Evolutionary conservation across 768 basidiomycete species (phyloP).

Genomic region (Hydnum rufescens): DNA sequence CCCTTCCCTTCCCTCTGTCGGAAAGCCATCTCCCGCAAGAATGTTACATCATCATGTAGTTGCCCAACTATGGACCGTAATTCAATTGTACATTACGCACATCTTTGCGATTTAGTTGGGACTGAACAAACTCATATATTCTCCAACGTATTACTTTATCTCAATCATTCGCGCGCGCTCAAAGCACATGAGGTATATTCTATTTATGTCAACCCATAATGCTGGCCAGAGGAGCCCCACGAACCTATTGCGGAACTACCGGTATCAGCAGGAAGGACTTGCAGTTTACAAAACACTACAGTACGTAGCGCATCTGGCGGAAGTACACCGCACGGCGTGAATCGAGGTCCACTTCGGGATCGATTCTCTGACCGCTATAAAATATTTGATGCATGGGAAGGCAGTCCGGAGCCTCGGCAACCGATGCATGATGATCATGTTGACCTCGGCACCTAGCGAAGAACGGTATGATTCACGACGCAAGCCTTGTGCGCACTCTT

Average conservation of each 20-base stretch:
- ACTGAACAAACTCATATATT: no score
- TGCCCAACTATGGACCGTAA: no score
- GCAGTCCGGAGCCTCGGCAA: conserved; percentile 72
- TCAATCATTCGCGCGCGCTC: no score
- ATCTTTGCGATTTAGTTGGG: no score
- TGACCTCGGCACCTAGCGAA: conserved; percentile 84
- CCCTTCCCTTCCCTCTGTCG: no score
- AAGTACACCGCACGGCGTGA: conserved; percentile 87
- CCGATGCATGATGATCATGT: conserved; percentile 99
- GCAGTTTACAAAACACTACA: conserved; percentile 72
- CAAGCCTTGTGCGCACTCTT: conserved; percentile 81
- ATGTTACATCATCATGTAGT: no score
- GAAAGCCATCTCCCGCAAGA: no score
- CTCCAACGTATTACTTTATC: no score
- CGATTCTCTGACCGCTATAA: conserved; percentile 50
- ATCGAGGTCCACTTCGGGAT: conserved; percentile 96
- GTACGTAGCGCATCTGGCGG: conserved; percentile 95
- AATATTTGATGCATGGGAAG: background rate
- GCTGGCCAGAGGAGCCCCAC: conserved; percentile 62
- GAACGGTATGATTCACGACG: conserved; percentile 80
- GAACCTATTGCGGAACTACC: conserved; percentile 27
- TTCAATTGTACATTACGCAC: no score
- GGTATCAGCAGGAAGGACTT: background rate
- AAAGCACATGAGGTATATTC: no score
- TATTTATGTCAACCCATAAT: conserved; percentile 30